phyloP scores from a whole-genome alignment of 2,329 filamentous ascomycete genomes.

The Botrytis medusae region DNA sequence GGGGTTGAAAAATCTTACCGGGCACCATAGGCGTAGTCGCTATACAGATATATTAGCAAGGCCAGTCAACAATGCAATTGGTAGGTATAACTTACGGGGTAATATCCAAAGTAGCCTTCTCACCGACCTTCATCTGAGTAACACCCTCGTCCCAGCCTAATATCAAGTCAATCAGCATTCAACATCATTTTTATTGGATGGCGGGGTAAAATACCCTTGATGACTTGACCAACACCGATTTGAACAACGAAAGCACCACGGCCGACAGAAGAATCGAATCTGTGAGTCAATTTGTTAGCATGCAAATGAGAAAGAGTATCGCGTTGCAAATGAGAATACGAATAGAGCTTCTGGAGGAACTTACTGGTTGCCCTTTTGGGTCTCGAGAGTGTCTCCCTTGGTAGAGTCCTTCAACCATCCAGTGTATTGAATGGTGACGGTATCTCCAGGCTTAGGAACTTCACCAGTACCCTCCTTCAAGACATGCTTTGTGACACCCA shows the following conservation, averaged over 20 bases:
- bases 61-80: background rate
- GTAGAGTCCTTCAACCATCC: constrained; percentile 75
- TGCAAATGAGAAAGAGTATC: background rate
- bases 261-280: constrained; percentile 85
- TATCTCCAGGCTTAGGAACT: constrained; percentile 63
- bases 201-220: constrained; percentile 64
- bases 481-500: constrained; percentile 73
- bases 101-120: constrained; percentile 85
- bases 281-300: constrained; percentile 42
- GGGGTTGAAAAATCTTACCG: constrained; percentile 47
- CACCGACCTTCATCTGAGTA: constrained; percentile 80
- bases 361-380: constrained; percentile 39
- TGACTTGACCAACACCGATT: constrained; percentile 84
- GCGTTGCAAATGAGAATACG: background rate
- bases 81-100: constrained; percentile 55
- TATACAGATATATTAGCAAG: constrained; percentile 39
- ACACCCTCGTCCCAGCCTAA: constrained; percentile 86
- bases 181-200: constrained; percentile 14
- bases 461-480: constrained; percentile 60
- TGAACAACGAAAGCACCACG: constrained; percentile 71
- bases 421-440: constrained; percentile 85
- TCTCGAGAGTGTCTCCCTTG: constrained; percentile 71
- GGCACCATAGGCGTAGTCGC: constrained; percentile 65
- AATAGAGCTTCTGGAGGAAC: background rate
- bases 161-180: constrained; percentile 25